phyloP scores from a whole-genome alignment of 169 alveolate genomes.

The Plasmodium vinckei region DNA sequence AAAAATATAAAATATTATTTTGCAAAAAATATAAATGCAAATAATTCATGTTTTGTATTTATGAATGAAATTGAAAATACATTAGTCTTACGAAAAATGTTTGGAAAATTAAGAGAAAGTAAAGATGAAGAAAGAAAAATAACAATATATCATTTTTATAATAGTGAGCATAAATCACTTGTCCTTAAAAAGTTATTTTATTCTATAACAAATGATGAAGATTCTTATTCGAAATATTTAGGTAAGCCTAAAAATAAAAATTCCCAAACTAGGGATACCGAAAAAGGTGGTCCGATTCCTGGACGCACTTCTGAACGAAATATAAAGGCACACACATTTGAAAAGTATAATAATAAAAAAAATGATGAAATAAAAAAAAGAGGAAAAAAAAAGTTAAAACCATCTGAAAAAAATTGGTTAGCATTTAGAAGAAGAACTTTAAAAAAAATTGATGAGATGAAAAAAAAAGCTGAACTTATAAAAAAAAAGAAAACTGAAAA shows the following conservation, averaged over 20 bases:
- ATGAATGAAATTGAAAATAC: slow-evolving; percentile 48
- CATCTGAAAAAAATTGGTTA: slow-evolving; percentile 64
- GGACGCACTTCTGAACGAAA: background rate
- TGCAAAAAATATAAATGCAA: slow-evolving; percentile 7
- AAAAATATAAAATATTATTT: slow-evolving; percentile 49
- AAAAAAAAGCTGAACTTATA: slow-evolving; percentile 65
- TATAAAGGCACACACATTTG: background rate
- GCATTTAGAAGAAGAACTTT: slow-evolving; percentile 61
- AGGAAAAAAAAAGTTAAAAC: slow-evolving; percentile 31
- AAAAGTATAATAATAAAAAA: background rate
- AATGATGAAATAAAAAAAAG: slow-evolving; percentile 10
- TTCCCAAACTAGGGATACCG: background rate
- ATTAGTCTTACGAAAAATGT: slow-evolving; percentile 34
- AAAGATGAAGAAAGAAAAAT: slow-evolving; percentile 2
- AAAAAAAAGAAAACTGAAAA: slow-evolving; percentile 55
- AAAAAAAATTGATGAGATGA: slow-evolving; percentile 75
- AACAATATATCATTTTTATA: slow-evolving; percentile 17
- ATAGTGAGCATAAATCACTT: slow-evolving; percentile 6
- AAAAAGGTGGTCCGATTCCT: background rate
- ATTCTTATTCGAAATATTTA: slow-evolving; percentile 14
- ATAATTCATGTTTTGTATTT: slow-evolving; percentile 16
- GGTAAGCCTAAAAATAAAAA: background rate
- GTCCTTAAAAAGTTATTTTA: slow-evolving; percentile 51
- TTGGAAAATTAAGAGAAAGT: slow-evolving; percentile 26
- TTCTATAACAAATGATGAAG: slow-evolving; percentile 48